Evolutionary conservation across 2,329 filamentous ascomycete species (phyloP).

Genomic region (Stylonectria norvegica): DNA sequence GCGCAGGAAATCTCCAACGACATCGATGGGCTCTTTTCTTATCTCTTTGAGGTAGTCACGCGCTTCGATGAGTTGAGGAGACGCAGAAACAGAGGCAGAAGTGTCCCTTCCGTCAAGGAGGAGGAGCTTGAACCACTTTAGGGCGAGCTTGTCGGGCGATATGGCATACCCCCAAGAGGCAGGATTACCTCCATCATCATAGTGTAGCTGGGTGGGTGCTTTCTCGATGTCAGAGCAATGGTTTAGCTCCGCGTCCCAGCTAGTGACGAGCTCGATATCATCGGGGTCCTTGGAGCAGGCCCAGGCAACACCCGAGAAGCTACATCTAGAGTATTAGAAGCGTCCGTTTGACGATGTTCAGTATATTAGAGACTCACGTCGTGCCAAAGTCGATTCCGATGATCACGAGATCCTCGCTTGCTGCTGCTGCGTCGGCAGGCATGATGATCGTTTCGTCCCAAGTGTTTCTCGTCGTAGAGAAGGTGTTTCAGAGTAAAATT

Average conservation of each 20-base stretch:
- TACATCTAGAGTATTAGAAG: constrained; percentile 8
- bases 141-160: constrained; percentile 11
- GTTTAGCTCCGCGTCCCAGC: constrained; percentile 24
- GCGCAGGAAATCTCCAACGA: constrained; percentile 31
- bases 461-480: too few species aligned
- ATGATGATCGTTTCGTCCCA: constrained; percentile 3
- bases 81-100: constrained; percentile 13
- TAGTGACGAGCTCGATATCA: constrained; percentile 29
- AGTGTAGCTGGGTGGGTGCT: constrained; percentile 27
- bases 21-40: constrained; percentile 24
- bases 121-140: constrained; percentile 43
- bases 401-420: constrained; percentile 25
- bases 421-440: neutral
- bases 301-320: constrained; percentile 41
- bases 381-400: constrained; percentile 48
- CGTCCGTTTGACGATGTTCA: too few species aligned
- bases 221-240: constrained; percentile 32
- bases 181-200: accelerated
- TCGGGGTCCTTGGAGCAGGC: constrained; percentile 28
- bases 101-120: constrained; percentile 34
- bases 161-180: constrained; percentile 34
- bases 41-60: neutral
- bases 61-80: constrained; percentile 18
- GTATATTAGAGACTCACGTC: constrained; percentile 30
- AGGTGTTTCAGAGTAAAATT: too few species aligned